Base-by-base conservation (phyloP, 768 basidiomycete species). In the Neoboletus brunneissimus region DNA sequence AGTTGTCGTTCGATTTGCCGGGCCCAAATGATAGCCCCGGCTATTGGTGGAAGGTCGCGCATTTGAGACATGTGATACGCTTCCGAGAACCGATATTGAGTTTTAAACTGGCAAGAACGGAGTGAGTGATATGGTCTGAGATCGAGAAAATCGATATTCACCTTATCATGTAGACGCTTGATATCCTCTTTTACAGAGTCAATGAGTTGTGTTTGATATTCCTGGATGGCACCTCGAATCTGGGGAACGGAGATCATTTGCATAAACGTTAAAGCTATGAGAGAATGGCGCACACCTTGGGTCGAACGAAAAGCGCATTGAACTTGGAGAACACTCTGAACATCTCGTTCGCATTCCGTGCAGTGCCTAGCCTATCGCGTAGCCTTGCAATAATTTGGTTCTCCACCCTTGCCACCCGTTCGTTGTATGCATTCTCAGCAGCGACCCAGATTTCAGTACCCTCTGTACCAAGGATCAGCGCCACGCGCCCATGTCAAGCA, bases 161-260 rank as follows among this genome's bases (percentile, higher is more conserved):
- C 90, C 77, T 98, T 98, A 72, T 94, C 92, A 61, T 98, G 95
- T 23, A 98, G 76, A 45, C 85, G 86, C 62, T 96, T 93, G 72
- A 98, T 98, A 68, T 98, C 96, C 66, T 98, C 94, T 69, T 99
- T 99, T 45, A 98, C 96, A 5, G 94, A 96, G 63, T 99, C 97
- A 61, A 99, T 99, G 16, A 99, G 86, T 60, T 97, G 94, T 0
- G 94, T 98, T 72, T 98, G 97, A 65, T 98, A 98, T 72, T 98
- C 97, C 81, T 97, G 94, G 55, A 99, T 98, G 43, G 97, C 97
- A 61, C 97, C 96, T 56, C 94, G 88, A 73, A 96, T 96, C 91
- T 94, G 35, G 8, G 1, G 44, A 57, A 40, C 37, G 4, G 27
- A 27, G 34, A 44, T 22, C 56, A 10, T 41, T 34, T 42, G 16